Conservation (phyloP, 2,329 filamentous ascomycete species). For the Botrytis hyacinthi region DNA sequence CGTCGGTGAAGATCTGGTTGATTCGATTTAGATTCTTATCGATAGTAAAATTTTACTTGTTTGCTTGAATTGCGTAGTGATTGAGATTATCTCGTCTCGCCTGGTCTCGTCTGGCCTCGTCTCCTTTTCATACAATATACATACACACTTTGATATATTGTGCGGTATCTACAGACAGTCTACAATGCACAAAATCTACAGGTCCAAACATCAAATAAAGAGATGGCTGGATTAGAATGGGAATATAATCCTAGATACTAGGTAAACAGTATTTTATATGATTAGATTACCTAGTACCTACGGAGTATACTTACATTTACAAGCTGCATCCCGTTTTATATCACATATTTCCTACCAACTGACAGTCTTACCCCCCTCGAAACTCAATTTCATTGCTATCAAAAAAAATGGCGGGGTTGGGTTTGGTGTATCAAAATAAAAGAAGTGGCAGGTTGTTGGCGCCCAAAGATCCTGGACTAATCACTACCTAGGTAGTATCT, state of each 20-base stretch:
- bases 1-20: background rate
- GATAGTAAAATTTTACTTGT: background rate
- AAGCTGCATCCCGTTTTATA: background rate
- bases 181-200: background rate
- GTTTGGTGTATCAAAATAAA: background rate
- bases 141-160: background rate
- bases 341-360: background rate
- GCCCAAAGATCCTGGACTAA: constrained; percentile 11
- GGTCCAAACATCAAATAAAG: background rate
- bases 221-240: constrained; percentile 3
- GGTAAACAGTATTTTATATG: background rate
- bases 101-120: background rate
- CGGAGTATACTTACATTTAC: background rate
- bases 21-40: background rate
- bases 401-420: constrained; percentile 18
- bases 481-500: no score
- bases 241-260: background rate
- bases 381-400: background rate
- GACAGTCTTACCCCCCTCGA: background rate
- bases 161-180: background rate
- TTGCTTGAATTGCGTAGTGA: background rate
- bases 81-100: constrained; percentile 1
- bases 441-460: constrained; percentile 19
- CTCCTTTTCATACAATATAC: background rate
- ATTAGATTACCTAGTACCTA: background rate